Conservation (phyloP, 352 stramenopile species). For the Peronospora farinosa region DNA sequence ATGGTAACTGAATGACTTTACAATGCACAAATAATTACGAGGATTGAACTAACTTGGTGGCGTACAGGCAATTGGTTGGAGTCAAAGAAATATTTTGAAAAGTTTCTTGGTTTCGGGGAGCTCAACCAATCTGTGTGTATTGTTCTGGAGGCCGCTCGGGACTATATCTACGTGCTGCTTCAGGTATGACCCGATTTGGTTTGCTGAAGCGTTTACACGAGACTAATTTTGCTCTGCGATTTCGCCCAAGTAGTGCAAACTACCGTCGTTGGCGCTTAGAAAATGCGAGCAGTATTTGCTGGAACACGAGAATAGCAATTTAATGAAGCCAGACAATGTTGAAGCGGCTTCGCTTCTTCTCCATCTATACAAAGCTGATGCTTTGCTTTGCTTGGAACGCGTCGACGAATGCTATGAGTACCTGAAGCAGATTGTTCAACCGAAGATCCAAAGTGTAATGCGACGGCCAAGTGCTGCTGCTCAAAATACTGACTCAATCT, state of each 20-base stretch:
- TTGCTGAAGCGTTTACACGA: background rate
- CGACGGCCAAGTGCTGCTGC: no score
- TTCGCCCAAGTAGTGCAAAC: conserved; percentile 33
- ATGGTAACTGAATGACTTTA: conserved; percentile 20
- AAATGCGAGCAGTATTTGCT: conserved; percentile 35
- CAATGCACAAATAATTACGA: background rate
- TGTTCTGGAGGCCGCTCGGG: conserved; percentile 12
- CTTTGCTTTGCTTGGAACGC: conserved; percentile 67
- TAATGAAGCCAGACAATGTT: background rate
- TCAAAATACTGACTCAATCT: background rate
- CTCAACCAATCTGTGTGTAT: background rate
- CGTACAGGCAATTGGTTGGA: conserved; percentile 30
- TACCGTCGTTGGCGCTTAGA: conserved; percentile 41
- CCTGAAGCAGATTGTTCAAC: conserved; percentile 33
- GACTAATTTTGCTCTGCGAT: conserved; percentile 1
- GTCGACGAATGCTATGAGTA: conserved; percentile 49
- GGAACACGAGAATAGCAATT: background rate
- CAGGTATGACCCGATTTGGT: conserved; percentile 29
- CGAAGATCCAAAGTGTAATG: conserved; percentile 18
- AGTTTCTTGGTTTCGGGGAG: conserved; percentile 11
- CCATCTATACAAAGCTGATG: conserved; percentile 67
- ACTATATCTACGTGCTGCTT: conserved; percentile 63
- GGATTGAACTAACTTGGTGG: conserved; percentile 4
- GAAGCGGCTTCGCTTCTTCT: conserved; percentile 18
- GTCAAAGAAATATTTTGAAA: conserved; percentile 41